phyloP scores from a whole-genome alignment of 768 basidiomycete species.

The Phlebiopsis flavidoalba region DNA sequence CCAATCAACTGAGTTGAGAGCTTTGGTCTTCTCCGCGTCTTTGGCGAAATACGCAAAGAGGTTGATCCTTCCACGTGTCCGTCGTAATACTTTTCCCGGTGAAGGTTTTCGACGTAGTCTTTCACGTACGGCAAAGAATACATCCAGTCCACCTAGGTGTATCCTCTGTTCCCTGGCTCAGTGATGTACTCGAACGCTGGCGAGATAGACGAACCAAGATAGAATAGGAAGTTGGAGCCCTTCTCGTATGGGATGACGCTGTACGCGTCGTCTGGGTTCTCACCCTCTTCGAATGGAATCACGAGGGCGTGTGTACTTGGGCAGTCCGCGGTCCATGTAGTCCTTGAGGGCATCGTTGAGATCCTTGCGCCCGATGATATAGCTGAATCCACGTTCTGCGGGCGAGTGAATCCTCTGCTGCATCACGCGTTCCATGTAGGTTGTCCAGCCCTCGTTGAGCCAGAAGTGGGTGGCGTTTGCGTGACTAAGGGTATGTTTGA shows the following conservation, averaged over 20 bases:
- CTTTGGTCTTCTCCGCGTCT: constrained; percentile 54
- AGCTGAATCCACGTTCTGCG: constrained; percentile 75
- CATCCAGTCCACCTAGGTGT: constrained; percentile 76
- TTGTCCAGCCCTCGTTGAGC: constrained; percentile 94
- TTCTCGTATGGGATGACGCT: constrained; percentile 79
- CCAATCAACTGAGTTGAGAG: constrained; percentile 71
- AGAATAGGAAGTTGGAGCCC: constrained; percentile 82
- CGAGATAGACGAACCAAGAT: constrained; percentile 52
- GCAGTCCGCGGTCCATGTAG: constrained; percentile 41
- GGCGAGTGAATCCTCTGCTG: constrained; percentile 65
- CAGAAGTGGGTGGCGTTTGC: constrained; percentile 77
- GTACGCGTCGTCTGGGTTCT: constrained; percentile 79
- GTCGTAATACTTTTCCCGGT: constrained; percentile 81
- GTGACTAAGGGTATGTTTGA: constrained; percentile 34
- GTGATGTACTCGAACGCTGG: not conserved
- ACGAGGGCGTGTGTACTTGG: constrained; percentile 78
- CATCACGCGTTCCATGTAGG: constrained; percentile 86
- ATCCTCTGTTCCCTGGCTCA: constrained; percentile 40
- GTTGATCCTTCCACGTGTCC: constrained; percentile 75
- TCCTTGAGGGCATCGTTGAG: constrained; percentile 65
- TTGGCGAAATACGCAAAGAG: constrained; percentile 64
- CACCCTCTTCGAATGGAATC: constrained; percentile 64
- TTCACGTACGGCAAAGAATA: constrained; percentile 80
- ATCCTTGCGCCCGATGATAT: constrained; percentile 65
- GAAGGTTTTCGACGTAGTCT: constrained; percentile 78